A percentile compares a stretch with the other conserved stretches of the same genome.
Conservation (phyloP, 2,329 filamentous ascomycete species). For the Xylariaceae sp. region DNA sequence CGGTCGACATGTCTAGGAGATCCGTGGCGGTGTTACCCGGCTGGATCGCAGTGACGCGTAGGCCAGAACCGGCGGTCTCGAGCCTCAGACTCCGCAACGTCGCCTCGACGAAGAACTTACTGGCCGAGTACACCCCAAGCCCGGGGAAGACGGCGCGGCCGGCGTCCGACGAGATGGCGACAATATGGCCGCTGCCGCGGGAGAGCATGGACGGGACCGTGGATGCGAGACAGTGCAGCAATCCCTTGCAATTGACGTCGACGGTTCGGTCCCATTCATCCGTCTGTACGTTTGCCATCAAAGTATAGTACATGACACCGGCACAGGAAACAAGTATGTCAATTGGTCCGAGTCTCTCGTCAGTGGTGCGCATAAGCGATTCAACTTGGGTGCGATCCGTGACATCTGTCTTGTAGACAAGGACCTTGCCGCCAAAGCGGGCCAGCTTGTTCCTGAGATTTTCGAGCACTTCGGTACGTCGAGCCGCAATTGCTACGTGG, state of each 20-base stretch:
- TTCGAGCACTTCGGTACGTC: constrained; percentile 70
- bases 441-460: constrained; percentile 64
- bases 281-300: constrained; percentile 76
- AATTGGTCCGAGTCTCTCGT: constrained; percentile 67
- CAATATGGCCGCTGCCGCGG: constrained; percentile 70
- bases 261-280: constrained; percentile 83
- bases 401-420: constrained; percentile 73
- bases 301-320: constrained; percentile 86
- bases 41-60: constrained; percentile 75
- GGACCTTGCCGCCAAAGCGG: constrained; percentile 62
- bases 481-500: constrained; percentile 71
- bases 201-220: constrained; percentile 72
- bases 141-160: constrained; percentile 82
- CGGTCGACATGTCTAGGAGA: constrained; percentile 73
- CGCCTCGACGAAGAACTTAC: constrained; percentile 84
- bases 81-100: constrained; percentile 74
- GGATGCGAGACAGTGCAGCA: constrained; percentile 71
- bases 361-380: constrained; percentile 61
- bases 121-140: constrained; percentile 78
- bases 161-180: constrained; percentile 81
- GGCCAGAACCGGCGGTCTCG: constrained; percentile 73
- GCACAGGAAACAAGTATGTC: constrained; percentile 82
- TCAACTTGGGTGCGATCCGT: constrained; percentile 69
- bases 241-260: constrained; percentile 84
- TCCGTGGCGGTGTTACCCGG: constrained; percentile 78